Evolutionary conservation across 2,329 filamentous ascomycete genomes (phyloP), one percentile per base, ranked within the genome.

Genomic region (Fusarium sterilihyphosum): DNA sequence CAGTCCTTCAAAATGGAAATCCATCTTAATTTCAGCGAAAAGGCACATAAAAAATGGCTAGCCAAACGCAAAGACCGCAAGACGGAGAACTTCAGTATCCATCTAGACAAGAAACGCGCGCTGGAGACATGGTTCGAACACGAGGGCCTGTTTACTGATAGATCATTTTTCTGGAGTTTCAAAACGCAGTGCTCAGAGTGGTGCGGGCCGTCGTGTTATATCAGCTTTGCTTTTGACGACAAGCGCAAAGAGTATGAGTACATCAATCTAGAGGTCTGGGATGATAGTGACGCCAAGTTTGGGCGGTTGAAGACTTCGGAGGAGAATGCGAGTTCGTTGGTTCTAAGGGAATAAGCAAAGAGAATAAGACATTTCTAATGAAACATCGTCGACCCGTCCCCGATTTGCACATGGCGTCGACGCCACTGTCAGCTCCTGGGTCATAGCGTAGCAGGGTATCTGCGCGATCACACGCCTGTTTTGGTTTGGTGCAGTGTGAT

Each of bases 151-250:
- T 75, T 75, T 26, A 10, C 10, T 8, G 33, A n/a, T 11, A 62
- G 41, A 5, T 60, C 37, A 10, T 31, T 65, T 31, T 38, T 37
- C 5, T 75, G 73, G 73, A 13, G 33, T 5, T 75, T 75, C 17
- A n/a, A n/a, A 5, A 73, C 73, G 17, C 6, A 46, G 2, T 11
- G 40, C 10, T 54, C 33, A 20, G 35, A 47, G 7, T 60, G n/a
- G 4, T 62, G n/a, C 9, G 66, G 44, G 1, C 70, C 73, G 6
- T 58, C 33, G 2, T 65, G 60, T n/a, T 13, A 35, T 2, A 18
- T 73, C 18, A 38, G 17, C 11, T 52, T 72, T 22, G 24, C 26
- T 10, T 56, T 68, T 35, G 53, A 56, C 22, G 8, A 10, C 5
- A 47, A 13, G 14, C 20, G 29, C 5, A 12, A 16, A 20, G 38